These are phyloP conservation scores for Ceratocystis huliohia DNA, from an alignment of 2,329 filamentous ascomycete species.

Conservation along the genomic window DNA sequence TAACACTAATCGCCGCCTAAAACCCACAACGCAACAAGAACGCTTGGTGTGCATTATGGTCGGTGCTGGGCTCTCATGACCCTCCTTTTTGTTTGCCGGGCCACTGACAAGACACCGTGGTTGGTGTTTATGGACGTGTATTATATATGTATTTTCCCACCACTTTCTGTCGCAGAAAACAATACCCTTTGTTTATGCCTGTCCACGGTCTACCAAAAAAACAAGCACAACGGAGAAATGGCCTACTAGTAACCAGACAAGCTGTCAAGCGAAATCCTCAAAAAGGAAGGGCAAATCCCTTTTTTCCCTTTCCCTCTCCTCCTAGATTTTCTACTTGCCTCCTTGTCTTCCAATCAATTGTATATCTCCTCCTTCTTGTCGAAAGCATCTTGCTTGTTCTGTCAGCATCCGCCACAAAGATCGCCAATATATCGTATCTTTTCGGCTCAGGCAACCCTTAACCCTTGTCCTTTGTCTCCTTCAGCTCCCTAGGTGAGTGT, in stretches of 20 bases:
- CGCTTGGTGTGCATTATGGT: not conserved
- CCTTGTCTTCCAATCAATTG: no score
- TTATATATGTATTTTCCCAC: not conserved
- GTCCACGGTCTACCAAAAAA: not conserved
- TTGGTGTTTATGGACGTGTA: not conserved
- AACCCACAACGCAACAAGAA: not conserved
- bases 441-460: not conserved
- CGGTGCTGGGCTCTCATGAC: not conserved
- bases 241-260: no score
- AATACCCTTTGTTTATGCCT: constrained; percentile 3
- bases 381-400: not conserved
- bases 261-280: no score
- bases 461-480: not conserved
- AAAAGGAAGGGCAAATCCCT: no score
- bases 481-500: not conserved
- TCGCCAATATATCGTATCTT: not conserved
- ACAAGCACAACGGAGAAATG: not conserved
- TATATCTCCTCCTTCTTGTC: no score
- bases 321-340: no score
- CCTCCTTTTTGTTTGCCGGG: not conserved
- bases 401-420: not conserved
- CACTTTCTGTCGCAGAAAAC: not conserved
- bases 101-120: not conserved
- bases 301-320: no score
- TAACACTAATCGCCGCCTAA: not conserved